Percentiles rank a stretch among this genome's conserved stretches.
Evolutionary conservation across 805 yeast species (phyloP).

Genomic region (Wickerhamomyces sydowiorum): DNA sequence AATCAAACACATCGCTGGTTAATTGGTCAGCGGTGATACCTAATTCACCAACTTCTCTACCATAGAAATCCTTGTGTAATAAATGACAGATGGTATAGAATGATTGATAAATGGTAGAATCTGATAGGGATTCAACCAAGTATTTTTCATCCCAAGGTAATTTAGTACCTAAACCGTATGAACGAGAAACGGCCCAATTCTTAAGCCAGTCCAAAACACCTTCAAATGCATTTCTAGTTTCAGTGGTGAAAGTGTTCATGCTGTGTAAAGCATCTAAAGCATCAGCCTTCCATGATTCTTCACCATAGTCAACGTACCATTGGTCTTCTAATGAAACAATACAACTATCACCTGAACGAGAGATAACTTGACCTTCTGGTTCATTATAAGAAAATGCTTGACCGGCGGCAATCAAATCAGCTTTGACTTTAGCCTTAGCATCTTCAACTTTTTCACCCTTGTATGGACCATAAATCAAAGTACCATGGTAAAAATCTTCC

Average conservation of each 20-base stretch:
- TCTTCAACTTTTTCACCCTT: conserved; percentile 84
- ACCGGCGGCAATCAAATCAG: conserved; percentile 70
- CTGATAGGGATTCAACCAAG: conserved; percentile 91
- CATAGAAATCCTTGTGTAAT: conserved; percentile 82
- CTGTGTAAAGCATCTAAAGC: conserved; percentile 72
- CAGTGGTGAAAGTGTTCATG: conserved; percentile 77
- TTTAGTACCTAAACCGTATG: conserved; percentile 91
- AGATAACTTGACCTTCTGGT: conserved; percentile 85
- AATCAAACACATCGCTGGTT: conserved; percentile 93
- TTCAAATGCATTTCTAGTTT: conserved; percentile 87
- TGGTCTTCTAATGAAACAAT: conserved; percentile 96
- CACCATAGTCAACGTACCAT: conserved; percentile 98
- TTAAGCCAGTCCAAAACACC: conserved; percentile 93
- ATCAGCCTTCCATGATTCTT: conserved; percentile 76
- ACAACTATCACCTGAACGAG: conserved; percentile 96
- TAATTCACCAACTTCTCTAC: conserved; percentile 66
- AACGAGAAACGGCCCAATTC: conserved; percentile 97
- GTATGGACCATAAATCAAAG: conserved; percentile 73
- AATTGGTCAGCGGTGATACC: conserved; percentile 74
- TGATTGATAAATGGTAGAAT: conserved; percentile 93
- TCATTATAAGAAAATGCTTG: conserved; percentile 88
- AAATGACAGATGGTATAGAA: conserved; percentile 87
- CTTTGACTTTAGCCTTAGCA: conserved; percentile 84
- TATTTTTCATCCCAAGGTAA: conserved; percentile 96
- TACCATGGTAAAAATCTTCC: conserved; percentile 93